Percentiles rank a stretch among this genome's conserved stretches.
Evolutionary conservation across 768 basidiomycete genomes (phyloP).

Genomic region (Amanita inopinata): DNA sequence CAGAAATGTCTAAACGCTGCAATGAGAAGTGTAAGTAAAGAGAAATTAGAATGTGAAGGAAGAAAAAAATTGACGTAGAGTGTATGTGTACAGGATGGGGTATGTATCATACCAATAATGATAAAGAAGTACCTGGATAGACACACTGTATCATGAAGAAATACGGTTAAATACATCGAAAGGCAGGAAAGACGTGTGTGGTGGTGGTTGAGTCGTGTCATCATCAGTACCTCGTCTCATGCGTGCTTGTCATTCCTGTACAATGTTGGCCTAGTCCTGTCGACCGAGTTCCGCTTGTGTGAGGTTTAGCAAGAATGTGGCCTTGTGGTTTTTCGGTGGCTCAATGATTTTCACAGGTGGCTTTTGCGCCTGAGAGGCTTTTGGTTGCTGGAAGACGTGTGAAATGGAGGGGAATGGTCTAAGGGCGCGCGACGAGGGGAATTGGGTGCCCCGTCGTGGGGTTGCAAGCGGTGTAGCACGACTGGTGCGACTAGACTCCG

Average conservation of each 20-base stretch:
- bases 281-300: conserved; percentile 79
- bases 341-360: conserved; percentile 69
- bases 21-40: neutral
- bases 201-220: neutral
- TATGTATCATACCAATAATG: neutral
- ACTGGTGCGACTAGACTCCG: conserved; percentile 22
- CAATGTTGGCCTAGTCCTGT: conserved; percentile 27
- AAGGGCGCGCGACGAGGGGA: conserved; percentile 65
- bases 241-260: neutral
- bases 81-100: conserved; percentile 6
- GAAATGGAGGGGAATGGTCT: conserved; percentile 69
- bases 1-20: neutral
- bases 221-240: neutral
- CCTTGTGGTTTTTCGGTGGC: conserved; percentile 62
- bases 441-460: conserved; percentile 37
- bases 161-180: conserved; percentile 4
- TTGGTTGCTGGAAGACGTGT: conserved; percentile 25
- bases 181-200: neutral
- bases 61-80: neutral
- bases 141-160: neutral
- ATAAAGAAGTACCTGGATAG: conserved; percentile 1
- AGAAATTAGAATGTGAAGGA: neutral
- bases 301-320: conserved; percentile 66
- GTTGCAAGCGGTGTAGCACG: conserved; percentile 21
- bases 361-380: conserved; percentile 21